A percentile compares a stretch with the other conserved stretches of the same genome.
phyloP scores from a whole-genome alignment of 1,284 basidiomycete species.

The Megacollybia platyphylla region DNA sequence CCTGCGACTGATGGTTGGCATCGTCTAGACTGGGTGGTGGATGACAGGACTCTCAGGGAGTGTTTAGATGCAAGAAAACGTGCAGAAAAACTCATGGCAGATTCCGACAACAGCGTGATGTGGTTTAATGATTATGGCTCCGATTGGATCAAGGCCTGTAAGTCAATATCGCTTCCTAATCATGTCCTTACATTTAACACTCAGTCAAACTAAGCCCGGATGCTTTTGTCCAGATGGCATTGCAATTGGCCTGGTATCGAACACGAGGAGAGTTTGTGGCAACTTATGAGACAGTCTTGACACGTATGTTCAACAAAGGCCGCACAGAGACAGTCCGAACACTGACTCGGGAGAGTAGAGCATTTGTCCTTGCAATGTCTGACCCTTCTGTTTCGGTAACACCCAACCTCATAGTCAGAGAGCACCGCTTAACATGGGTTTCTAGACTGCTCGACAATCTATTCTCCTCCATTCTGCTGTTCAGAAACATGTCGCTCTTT shows the following conservation, averaged over 20 bases:
- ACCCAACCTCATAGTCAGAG: conserved; percentile 5
- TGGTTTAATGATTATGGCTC: conserved; percentile 83
- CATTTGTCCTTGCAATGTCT: conserved; percentile 72
- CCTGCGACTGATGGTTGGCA: conserved; percentile 33
- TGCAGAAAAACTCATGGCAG: conserved; percentile 51
- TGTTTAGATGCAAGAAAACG: conserved; percentile 49
- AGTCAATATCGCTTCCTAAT: conserved; percentile 13
- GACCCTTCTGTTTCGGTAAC: conserved; percentile 38
- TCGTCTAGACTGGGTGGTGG: conserved; percentile 68
- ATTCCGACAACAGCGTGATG: conserved; percentile 78
- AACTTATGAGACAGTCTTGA: conserved; percentile 92
- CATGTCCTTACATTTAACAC: not conserved
- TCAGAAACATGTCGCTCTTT: conserved; percentile 62
- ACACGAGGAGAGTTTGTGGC: conserved; percentile 73
- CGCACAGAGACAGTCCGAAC: conserved; percentile 89
- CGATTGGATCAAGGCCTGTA: conserved; percentile 86
- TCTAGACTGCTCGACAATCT: conserved; percentile 31
- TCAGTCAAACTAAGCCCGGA: conserved; percentile 70
- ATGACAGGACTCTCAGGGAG: conserved; percentile 45
- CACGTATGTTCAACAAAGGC: conserved; percentile 82
- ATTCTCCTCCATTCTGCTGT: conserved; percentile 58
- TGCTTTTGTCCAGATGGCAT: conserved; percentile 85
- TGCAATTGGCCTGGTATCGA: conserved; percentile 88
- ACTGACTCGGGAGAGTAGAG: conserved; percentile 64
- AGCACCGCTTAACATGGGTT: not conserved